Evolutionary conservation across 2,329 filamentous ascomycete species (phyloP).

Genomic region (Pyricularia pennisetigena): DNA sequence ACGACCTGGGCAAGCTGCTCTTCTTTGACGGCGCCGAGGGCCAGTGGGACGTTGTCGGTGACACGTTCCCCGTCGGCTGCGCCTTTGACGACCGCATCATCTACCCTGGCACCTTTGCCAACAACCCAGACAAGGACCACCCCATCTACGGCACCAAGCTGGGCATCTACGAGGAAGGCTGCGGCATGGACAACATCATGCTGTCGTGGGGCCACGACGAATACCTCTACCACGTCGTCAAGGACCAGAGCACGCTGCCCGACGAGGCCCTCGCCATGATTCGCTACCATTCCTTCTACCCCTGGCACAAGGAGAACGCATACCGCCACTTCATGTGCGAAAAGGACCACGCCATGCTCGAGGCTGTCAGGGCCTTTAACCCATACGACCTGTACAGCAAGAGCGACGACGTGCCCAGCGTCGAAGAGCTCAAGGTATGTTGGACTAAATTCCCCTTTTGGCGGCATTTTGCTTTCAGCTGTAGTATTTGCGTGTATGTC

Average conservation of each 20-base stretch:
- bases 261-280: conserved; percentile 85
- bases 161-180: conserved; percentile 72
- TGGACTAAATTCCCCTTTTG: too few species aligned
- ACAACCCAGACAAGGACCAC: conserved; percentile 65
- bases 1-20: conserved; percentile 71
- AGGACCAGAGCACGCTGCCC: conserved; percentile 70
- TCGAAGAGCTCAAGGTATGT: conserved; percentile 63
- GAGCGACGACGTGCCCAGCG: conserved; percentile 69
- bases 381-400: conserved; percentile 90
- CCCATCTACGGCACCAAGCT: conserved; percentile 64
- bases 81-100: conserved; percentile 68
- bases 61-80: conserved; percentile 73
- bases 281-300: conserved; percentile 86
- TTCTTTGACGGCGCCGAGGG: conserved; percentile 76
- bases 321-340: conserved; percentile 78
- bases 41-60: conserved; percentile 89
- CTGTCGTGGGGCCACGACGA: conserved; percentile 86
- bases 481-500: too few species aligned
- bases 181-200: conserved; percentile 81
- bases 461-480: too few species aligned
- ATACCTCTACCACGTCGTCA: conserved; percentile 79
- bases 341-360: conserved; percentile 70
- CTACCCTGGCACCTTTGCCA: conserved; percentile 66
- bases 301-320: conserved; percentile 76
- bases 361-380: conserved; percentile 78